Conservation (phyloP, 139 green algal species). For the Nannochloris sp. region DNA sequence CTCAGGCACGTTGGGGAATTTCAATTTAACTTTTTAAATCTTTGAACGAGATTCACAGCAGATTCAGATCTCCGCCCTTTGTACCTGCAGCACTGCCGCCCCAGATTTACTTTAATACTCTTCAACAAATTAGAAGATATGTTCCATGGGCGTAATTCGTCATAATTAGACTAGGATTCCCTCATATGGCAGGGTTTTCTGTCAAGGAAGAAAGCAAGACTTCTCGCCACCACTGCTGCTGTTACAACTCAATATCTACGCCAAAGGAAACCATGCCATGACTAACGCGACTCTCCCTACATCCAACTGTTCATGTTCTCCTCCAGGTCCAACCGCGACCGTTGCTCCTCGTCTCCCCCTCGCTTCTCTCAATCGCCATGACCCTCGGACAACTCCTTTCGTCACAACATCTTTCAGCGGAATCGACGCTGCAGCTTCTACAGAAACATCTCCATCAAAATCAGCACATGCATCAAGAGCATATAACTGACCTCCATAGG, state of each 20-base stretch:
- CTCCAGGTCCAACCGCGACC: neutral
- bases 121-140: too few relatives aligned
- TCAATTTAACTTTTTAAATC: too few relatives aligned
- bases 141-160: too few relatives aligned
- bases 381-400: neutral
- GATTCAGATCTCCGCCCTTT: too few relatives aligned
- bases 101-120: too few relatives aligned
- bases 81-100: too few relatives aligned
- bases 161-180: too few relatives aligned
- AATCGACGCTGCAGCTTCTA: slow-evolving; percentile 3
- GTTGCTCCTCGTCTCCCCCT: neutral
- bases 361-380: slow-evolving; percentile 15
- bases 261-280: slow-evolving; percentile 19
- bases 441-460: slow-evolving; percentile 18
- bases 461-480: slow-evolving; percentile 16
- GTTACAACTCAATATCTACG: slow-evolving; percentile 19
- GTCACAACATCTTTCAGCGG: slow-evolving; percentile 2
- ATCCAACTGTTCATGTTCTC: slow-evolving; percentile 5
- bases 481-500: slow-evolving; percentile 21
- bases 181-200: too few relatives aligned
- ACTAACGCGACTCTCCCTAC: slow-evolving; percentile 4
- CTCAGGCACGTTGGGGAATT: too few relatives aligned
- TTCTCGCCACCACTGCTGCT: slow-evolving; percentile 15
- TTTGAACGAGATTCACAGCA: too few relatives aligned
- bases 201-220: too few relatives aligned